These are phyloP conservation scores for Fusarium nematophilum DNA, from an alignment of 2,329 filamentous ascomycete species.

Conservation along the genomic window DNA sequence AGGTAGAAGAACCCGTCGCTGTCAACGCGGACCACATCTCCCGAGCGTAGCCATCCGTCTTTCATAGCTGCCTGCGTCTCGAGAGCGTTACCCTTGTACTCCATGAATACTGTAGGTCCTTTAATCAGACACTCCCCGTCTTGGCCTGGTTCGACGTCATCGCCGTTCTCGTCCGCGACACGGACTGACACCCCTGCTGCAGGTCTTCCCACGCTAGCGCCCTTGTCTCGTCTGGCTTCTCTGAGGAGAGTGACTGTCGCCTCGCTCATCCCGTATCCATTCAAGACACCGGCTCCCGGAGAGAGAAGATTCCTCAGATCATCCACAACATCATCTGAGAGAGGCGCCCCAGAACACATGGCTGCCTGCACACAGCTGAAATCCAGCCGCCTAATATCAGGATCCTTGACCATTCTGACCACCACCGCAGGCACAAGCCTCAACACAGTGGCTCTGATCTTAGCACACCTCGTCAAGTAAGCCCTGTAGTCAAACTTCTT, in stretches of 20 bases:
- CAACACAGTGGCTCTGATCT: conserved; percentile 34
- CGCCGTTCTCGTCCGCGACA: conserved; percentile 44
- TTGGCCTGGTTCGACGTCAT: conserved; percentile 42
- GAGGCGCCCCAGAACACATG: conserved; percentile 37
- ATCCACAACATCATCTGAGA: conserved; percentile 32
- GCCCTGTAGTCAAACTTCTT: conserved; percentile 32
- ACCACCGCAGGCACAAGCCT: conserved; percentile 39
- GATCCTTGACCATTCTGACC: conserved; percentile 37
- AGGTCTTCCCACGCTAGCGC: conserved; percentile 32
- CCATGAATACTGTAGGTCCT: conserved; percentile 44
- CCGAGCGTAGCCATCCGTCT: conserved; percentile 47
- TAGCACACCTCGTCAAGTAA: conserved; percentile 34
- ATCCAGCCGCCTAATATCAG: conserved; percentile 19
- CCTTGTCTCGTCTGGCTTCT: conserved; percentile 31
- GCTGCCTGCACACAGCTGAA: conserved; percentile 27
- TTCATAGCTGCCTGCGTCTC: conserved; percentile 43
- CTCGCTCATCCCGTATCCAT: conserved; percentile 44
- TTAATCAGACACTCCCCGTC: conserved; percentile 45
- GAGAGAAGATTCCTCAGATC: conserved; percentile 23
- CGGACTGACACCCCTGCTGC: conserved; percentile 36
- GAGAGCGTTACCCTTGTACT: conserved; percentile 42
- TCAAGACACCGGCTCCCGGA: conserved; percentile 26
- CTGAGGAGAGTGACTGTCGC: conserved; percentile 35
- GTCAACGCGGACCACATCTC: conserved; percentile 45
- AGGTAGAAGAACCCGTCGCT: conserved; percentile 46